Percentiles rank a stretch among this genome's conserved stretches.
phyloP scores from a whole-genome alignment of 108 stramenopile species.

The Skeletonema marinoi region DNA sequence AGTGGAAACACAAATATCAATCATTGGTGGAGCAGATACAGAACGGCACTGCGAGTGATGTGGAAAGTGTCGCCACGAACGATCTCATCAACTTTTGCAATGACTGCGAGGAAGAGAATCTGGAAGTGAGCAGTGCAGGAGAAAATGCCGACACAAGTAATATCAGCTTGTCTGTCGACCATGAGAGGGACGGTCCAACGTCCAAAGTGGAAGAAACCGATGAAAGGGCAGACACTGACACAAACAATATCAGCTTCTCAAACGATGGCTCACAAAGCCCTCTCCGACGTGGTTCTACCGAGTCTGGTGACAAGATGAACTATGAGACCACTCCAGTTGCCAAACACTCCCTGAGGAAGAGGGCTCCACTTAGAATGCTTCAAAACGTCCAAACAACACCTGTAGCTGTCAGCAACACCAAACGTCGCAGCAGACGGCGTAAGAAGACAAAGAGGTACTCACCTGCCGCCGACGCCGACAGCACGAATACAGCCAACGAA shows the following conservation, averaged over 20 bases:
- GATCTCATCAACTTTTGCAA: not conserved
- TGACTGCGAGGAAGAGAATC: not conserved
- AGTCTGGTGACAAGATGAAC: not conserved
- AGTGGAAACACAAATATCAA: not conserved
- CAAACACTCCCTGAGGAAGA: not conserved
- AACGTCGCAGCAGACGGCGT: not conserved
- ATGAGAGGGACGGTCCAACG: not conserved
- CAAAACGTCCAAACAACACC: not conserved
- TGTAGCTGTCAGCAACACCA: not conserved
- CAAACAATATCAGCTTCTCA: not conserved
- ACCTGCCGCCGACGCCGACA: not conserved
- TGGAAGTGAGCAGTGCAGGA: not conserved
- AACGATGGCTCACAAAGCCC: not conserved
- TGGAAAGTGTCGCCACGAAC: not conserved
- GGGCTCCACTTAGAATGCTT: not conserved
- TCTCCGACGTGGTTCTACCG: not conserved
- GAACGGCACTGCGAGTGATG: not conserved
- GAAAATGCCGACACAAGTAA: not conserved
- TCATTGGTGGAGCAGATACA: not conserved
- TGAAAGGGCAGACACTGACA: not conserved
- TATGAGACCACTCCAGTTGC: not conserved
- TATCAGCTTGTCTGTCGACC: not conserved
- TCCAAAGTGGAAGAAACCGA: not conserved
- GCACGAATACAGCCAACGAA: not conserved
- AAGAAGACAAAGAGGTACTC: not conserved